phyloP scores from a whole-genome alignment of 495 filamentous ascomycete genomes.

The Endocarpon pusillum region DNA sequence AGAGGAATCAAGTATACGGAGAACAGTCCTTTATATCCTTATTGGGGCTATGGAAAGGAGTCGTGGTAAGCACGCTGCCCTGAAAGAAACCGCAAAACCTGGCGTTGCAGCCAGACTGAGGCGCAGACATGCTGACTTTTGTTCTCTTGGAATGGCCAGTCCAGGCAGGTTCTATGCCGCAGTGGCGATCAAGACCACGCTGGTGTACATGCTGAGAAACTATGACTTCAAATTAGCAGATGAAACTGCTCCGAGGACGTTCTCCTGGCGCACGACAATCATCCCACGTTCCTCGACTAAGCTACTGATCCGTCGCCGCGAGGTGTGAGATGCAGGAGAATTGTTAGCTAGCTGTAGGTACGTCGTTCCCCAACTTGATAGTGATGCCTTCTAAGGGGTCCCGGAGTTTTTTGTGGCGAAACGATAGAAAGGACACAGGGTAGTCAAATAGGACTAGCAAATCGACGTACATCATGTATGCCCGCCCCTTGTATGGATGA shows the following conservation, averaged over 20 bases:
- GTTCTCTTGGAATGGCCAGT: too few species aligned
- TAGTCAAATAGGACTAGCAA: too few species aligned
- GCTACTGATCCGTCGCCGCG: background rate
- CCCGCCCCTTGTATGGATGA: too few species aligned
- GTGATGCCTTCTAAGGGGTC: too few species aligned
- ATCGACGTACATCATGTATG: too few species aligned
- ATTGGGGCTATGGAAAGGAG: slow-evolving; percentile 1
- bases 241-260: background rate
- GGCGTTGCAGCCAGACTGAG: background rate
- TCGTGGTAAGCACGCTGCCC: background rate
- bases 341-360: too few species aligned
- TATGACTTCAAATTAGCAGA: background rate
- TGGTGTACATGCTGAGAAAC: background rate
- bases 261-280: background rate
- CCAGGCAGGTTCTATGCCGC: background rate
- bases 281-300: slow-evolving; percentile 1
- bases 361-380: too few species aligned
- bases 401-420: too few species aligned
- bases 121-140: background rate
- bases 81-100: background rate
- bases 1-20: background rate
- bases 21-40: background rate
- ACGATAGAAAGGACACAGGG: too few species aligned
- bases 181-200: background rate
- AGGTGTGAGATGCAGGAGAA: too few species aligned